Base-by-base conservation (phyloP, 2,329 filamentous ascomycete genomes). In the Xylaria sp. region DNA sequence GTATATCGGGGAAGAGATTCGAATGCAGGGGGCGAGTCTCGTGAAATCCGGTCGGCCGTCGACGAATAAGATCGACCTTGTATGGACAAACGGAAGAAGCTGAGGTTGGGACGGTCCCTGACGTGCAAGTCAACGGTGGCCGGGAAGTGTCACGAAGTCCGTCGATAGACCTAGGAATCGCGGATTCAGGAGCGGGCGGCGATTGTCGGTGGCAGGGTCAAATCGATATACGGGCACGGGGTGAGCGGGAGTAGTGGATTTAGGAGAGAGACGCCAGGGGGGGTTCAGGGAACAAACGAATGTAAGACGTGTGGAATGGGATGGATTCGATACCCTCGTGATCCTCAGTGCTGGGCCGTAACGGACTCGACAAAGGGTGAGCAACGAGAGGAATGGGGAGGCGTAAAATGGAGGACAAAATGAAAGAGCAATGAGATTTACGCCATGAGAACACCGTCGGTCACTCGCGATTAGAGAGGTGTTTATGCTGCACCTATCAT, bases 371-470 rank as follows among this genome's bases (percentile, higher is more conserved):
- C 51, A 40, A 60, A 28, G 49, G 31, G 36, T 11, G 17, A 59
- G 20, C 20, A 64, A 44, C 65, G 56, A 57, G 48, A 33, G 66
- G 28, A 58, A 11, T 23, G 60, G 68, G 59, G 38, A 57, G 65
- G 48, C 15, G 46, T 48, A 54, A 62, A 36, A 31, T 56, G 63
- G 53, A 54, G 56, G 51, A 71, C 48, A 59, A 46, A 63, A 6
- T 59, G 67, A 66, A 63, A 63, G 63, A 63, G 53, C 63, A 63
- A 63, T 46, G 42, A 44, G 51, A 26, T 65, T 70, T 68, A 65
- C 44, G 59, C 62, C 49, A 66, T 66, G 61, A 26, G 58, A 56
- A 56, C 28, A 58, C 36, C 28, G 17, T 20, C 33, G 40, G 31
- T 38, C 42, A 42, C 54, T 58, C 56, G 46, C 59, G 20, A 26